Percentiles rank a stretch among this genome's conserved stretches.
These are phyloP conservation scores for Sequoia sempervirens DNA, from an alignment of 75 land plant genomes.

Conservation along the genomic window DNA sequence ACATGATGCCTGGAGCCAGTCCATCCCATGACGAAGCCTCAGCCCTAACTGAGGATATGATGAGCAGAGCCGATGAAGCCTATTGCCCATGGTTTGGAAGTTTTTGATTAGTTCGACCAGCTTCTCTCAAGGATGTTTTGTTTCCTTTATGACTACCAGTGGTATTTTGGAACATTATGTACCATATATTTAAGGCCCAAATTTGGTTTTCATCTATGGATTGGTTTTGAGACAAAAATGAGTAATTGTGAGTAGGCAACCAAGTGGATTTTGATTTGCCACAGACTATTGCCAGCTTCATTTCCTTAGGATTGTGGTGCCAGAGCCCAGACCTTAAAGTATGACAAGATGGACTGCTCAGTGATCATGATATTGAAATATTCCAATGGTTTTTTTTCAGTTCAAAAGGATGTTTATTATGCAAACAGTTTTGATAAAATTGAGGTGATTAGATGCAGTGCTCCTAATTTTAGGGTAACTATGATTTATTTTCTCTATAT, in stretches of 20 bases:
- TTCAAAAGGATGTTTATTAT: not conserved
- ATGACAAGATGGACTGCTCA: not conserved
- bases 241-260: not conserved
- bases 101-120: not conserved
- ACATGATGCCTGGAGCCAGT: constrained; percentile 11
- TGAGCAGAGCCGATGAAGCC: constrained; percentile 8
- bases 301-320: not conserved
- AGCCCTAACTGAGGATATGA: constrained; percentile 11
- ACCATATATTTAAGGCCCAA: not conserved
- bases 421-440: not conserved
- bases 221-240: not conserved
- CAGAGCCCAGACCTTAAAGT: not conserved
- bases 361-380: not conserved
- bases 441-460: not conserved
- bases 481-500: not conserved
- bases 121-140: constrained; percentile 1
- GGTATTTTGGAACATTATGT: not conserved
- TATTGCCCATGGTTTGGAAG: constrained; percentile 12
- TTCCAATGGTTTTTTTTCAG: not conserved
- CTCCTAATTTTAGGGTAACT: not conserved
- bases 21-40: constrained; percentile 8
- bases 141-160: not conserved
- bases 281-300: not conserved
- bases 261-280: constrained; percentile 1
- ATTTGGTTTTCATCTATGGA: not conserved